Evolutionary conservation across 2,329 filamentous ascomycete species (phyloP).

Genomic region (Pyricularia pennisetigena): DNA sequence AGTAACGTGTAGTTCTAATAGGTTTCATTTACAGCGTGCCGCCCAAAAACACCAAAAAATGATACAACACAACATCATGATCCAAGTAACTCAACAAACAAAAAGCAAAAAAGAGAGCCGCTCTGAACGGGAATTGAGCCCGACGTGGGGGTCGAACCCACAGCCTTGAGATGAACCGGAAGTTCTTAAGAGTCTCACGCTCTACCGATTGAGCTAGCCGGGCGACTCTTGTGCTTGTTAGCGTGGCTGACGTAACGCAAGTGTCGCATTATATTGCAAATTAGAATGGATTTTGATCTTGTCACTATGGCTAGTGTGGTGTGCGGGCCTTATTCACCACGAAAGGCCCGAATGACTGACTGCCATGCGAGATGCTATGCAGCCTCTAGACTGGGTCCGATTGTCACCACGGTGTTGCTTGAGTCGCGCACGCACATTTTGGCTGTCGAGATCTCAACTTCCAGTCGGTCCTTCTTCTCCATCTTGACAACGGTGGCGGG

Average conservation of each 20-base stretch:
- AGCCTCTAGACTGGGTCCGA: too few relatives aligned
- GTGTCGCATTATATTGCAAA: neutral
- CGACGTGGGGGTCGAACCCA: slow-evolving; percentile 1
- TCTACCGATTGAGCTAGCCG: slow-evolving; percentile 63
- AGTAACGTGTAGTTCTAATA: neutral
- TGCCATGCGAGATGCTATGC: neutral
- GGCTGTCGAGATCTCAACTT: too few relatives aligned
- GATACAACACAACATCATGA: neutral
- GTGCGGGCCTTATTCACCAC: neutral
- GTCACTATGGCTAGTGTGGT: neutral
- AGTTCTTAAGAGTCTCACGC: slow-evolving; percentile 56
- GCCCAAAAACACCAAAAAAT: neutral
- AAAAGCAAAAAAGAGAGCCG: neutral
- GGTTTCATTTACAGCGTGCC: too few relatives aligned
- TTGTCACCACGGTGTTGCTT: neutral
- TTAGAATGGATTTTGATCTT: neutral
- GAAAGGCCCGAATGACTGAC: neutral
- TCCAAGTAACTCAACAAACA: neutral
- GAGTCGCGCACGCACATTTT: neutral
- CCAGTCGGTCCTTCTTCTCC: too few relatives aligned
- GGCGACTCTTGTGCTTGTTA: slow-evolving; percentile 18
- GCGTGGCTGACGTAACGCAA: neutral
- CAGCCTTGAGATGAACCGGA: neutral
- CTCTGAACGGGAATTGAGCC: neutral
- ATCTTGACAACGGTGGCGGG: too few relatives aligned